Conservation (phyloP, 345 rosid genomes). For the Eucalyptus cloeziana region DNA sequence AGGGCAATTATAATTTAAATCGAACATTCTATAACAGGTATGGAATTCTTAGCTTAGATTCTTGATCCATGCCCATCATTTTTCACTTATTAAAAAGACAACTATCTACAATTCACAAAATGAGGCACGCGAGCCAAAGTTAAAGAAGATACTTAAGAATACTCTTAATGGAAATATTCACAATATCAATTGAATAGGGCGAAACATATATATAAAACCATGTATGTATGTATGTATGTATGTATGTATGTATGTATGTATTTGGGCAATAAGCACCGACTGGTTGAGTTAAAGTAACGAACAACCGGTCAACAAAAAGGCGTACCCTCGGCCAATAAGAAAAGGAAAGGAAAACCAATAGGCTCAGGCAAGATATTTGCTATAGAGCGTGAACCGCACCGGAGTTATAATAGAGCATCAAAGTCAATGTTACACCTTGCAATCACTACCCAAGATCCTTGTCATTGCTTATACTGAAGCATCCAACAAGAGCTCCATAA, state of each 20-base stretch:
- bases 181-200: not conserved
- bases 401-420: not conserved
- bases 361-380: not conserved
- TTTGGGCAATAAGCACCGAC: not conserved
- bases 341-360: not conserved
- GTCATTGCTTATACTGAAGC: not conserved
- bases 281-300: not conserved
- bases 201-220: not conserved
- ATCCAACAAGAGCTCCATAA: not conserved
- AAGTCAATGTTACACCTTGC: not conserved
- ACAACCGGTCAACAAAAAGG: not conserved
- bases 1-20: not conserved
- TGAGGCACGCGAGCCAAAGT: not conserved
- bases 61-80: not conserved
- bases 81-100: not conserved
- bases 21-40: fast-evolving
- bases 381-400: not conserved
- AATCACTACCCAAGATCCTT: not conserved
- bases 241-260: not conserved
- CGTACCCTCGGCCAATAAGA: not conserved
- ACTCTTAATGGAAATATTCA: not conserved
- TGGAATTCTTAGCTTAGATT: not conserved
- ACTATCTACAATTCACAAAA: not conserved
- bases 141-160: not conserved
- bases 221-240: not conserved